Evolutionary conservation across 177 flowering plant genomes (phyloP), one percentile per base, ranked within the genome.

Genomic region (Telopea speciosissima): DNA sequence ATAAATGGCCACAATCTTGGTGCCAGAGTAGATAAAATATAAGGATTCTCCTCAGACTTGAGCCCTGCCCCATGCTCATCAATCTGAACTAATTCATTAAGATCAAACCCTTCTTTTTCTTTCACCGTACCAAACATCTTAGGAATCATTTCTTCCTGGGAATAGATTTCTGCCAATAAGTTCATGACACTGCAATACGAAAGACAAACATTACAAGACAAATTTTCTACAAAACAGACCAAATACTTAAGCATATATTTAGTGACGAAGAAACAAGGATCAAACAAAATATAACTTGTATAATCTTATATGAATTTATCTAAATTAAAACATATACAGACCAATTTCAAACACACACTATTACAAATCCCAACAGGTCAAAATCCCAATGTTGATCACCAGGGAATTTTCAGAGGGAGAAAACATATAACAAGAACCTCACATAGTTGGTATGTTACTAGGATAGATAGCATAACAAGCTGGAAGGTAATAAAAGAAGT

Each of bases 1-100:
- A 93, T 96, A 75, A 96, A 96, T 28, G 98, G 99, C 99, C 99
- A 96, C 59, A 96, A 80, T 42, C 99, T 81, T 44, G 99, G 99
- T 26, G 99, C 98, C 77, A 96, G 73, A 28, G 89, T 82, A 26
- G 97, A 85, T 70, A 96, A 75, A 75, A 81, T 77, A 70, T 83
- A 88, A 21, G 96, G 95, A 75, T 85, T 93, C 68, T 86, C 97
- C 64, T 81, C 82, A 40, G 61, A 63, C 68, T 72, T 79, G 36
- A 68, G 75, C 73, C 81, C 85, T 60, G 74, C 94, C 45, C 77
- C 87, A 65, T 33, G 76, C 70, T 81, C 86, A 76, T 85, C 88
- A 65, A 26, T 68, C 61, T 68, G 73, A 66, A 80, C 79, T 24
- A 77, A 70, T 79, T 89, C 93, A 91, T 91, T 92, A 21, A 91